Base-by-base conservation (phyloP, 192 early-diverging fungal genomes). In the Backusella psychrophila region DNA sequence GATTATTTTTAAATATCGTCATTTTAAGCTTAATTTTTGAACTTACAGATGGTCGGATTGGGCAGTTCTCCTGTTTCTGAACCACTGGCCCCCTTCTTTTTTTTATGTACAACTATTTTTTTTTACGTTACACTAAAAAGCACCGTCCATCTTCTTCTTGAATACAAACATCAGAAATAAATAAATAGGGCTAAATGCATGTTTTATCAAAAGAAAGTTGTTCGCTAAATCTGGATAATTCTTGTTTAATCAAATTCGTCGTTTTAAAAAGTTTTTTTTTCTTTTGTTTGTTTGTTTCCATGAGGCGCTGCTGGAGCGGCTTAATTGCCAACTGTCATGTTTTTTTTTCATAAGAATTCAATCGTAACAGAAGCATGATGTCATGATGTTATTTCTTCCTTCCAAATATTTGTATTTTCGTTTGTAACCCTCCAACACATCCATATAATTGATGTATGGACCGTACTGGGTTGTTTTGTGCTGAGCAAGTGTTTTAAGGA, bases 1-100 rank as follows among this genome's bases (percentile, higher is more conserved):
- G 21, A 7, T 59, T 59, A 59, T 59, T 59, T 59, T 23, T 59
- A 59, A 59, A 59, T 59, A 59, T 59, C 53, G 53, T 59, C 53
- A 59, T 59, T 59, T 59, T 59, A 59, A 59, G 53, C 23, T 59
- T 23, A 23, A 59, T 59, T 59, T 59, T 26, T 21, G 11, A 8
- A 26, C n/a, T 59, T 59, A 8, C 21, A 23, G 23, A 59, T 7
- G n/a, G 53, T 59, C 8, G 53, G 53, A 59, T 59, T 59, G 53
- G 53, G 0, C 21, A 23, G 21, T 26, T 6, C 46, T n/a, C 15
- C 46, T 49, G 15, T 7, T 49, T 49, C 17, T 49, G 15, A 49
- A 49, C 3, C 46, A 1, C 6, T 49, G 46, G 46, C 19, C 19
- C 46, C 46, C 0, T 49, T 2, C 2, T 44, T 14, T n/a, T 6